These are phyloP conservation scores for Silene noctiflora DNA, from an alignment of 179 eudicot species.

Conservation along the genomic window DNA sequence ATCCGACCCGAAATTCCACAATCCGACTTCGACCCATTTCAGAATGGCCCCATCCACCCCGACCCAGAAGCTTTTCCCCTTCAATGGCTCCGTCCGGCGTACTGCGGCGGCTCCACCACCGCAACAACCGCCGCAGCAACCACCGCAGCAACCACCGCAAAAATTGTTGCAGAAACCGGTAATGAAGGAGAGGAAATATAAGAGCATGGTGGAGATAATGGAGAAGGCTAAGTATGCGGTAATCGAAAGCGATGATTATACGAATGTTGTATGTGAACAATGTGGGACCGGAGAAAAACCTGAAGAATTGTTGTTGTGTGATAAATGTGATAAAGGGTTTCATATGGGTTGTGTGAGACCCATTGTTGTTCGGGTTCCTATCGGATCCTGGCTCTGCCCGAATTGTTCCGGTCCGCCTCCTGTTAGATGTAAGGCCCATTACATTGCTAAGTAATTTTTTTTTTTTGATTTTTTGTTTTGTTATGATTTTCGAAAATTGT, in stretches of 20 bases:
- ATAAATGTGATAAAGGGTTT: slow-evolving; percentile 66
- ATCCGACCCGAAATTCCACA: slow-evolving; percentile 1
- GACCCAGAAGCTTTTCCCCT: slow-evolving; percentile 33
- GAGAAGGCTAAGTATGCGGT: slow-evolving; percentile 38
- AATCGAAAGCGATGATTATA: slow-evolving; percentile 39
- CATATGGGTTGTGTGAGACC: slow-evolving; percentile 85
- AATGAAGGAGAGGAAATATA: slow-evolving; percentile 36
- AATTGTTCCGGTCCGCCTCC: slow-evolving; percentile 44
- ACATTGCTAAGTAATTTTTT: background rate
- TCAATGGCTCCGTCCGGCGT: slow-evolving; percentile 31
- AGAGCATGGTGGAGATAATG: slow-evolving; percentile 54
- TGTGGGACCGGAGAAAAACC: slow-evolving; percentile 68
- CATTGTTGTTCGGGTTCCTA: slow-evolving; percentile 68
- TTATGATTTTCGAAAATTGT: slow-evolving; percentile 1
- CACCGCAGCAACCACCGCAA: slow-evolving; percentile 11
- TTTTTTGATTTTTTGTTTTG: background rate
- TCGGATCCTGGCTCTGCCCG: slow-evolving; percentile 72
- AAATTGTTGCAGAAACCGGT: background rate
- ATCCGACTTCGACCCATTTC: slow-evolving; percentile 22
- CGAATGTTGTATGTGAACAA: slow-evolving; percentile 47
- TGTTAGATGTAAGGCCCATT: slow-evolving; percentile 42
- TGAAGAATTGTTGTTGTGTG: slow-evolving; percentile 68
- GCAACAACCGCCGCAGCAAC: slow-evolving; percentile 20
- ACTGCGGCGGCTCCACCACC: slow-evolving; percentile 30
- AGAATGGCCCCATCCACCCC: slow-evolving; percentile 47